A percentile compares a stretch with the other conserved stretches of the same genome.
Conservation (phyloP, 1,284 basidiomycete genomes). For the Ceratorhiza oryzae-sativae region DNA sequence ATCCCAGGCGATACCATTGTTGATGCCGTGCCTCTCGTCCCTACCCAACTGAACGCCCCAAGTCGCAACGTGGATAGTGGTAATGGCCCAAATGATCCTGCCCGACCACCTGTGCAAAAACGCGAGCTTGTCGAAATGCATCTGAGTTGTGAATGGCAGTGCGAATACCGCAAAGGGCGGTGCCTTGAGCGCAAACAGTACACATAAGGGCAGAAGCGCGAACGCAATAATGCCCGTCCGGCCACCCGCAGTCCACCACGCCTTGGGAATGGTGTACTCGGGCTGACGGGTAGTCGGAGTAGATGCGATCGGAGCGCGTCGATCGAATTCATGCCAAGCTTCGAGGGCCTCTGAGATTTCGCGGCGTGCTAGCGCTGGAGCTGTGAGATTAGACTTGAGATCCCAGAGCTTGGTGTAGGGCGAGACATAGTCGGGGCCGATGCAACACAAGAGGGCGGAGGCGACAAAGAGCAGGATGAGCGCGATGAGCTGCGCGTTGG, state of each 20-base stretch:
- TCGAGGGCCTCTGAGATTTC: constrained; percentile 1
- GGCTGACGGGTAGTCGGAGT: constrained; percentile 49
- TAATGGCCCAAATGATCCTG: constrained; percentile 75
- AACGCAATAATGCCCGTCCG: constrained; percentile 81
- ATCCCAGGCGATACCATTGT: constrained; percentile 61
- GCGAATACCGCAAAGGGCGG: constrained; percentile 83
- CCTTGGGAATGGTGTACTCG: constrained; percentile 70
- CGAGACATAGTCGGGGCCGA: constrained; percentile 78
- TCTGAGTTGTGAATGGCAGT: constrained; percentile 69
- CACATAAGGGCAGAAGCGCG: constrained; percentile 76
- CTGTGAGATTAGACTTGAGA: constrained; percentile 45
- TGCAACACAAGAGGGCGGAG: constrained; percentile 59
- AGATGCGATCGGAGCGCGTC: constrained; percentile 43
- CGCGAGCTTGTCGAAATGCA: constrained; percentile 80
- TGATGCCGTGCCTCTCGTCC: constrained; percentile 62
- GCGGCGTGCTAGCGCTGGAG: constrained; percentile 24
- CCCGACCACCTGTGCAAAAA: constrained; percentile 77
- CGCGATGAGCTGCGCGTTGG: constrained; percentile 66
- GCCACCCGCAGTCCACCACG: constrained; percentile 79
- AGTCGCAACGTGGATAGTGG: constrained; percentile 70
- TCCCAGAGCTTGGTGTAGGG: constrained; percentile 62
- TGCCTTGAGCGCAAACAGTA: constrained; percentile 81
- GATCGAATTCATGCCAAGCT: constrained; percentile 17
- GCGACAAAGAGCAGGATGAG: constrained; percentile 56
- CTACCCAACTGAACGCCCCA: constrained; percentile 77